Evolutionary conservation across 2,329 filamentous ascomycete genomes (phyloP).

Genomic region (Triangularia verruculosa): DNA sequence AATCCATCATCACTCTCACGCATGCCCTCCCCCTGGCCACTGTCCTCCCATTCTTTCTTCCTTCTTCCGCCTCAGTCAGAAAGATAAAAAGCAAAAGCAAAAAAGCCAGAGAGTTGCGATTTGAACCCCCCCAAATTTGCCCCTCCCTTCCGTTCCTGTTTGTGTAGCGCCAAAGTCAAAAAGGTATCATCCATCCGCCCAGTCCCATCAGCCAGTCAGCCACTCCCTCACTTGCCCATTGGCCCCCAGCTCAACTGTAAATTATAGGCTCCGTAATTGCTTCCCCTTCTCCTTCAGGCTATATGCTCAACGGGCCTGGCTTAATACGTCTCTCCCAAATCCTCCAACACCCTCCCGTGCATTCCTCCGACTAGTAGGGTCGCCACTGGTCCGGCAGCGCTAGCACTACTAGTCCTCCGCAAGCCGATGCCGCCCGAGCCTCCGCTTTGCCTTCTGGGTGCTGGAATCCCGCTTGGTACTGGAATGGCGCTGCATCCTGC

Average conservation of each 20-base stretch:
- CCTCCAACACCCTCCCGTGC: conserved; percentile 21
- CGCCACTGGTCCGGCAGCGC: background rate
- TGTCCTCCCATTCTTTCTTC: background rate
- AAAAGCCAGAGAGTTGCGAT: background rate
- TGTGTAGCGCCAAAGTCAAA: background rate
- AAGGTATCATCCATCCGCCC: background rate
- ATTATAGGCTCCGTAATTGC: background rate
- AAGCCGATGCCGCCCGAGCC: background rate
- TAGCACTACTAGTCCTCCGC: conserved; percentile 18
- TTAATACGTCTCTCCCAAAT: conserved; percentile 30
- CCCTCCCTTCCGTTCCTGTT: background rate
- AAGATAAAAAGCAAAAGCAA: conserved; percentile 3
- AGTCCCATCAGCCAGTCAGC: background rate
- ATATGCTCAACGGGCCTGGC: conserved; percentile 14
- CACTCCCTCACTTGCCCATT: background rate
- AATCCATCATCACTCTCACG: conserved; percentile 1
- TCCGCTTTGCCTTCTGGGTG: conserved; percentile 38
- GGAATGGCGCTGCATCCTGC: conserved; percentile 38
- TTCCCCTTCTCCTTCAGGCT: conserved; percentile 28
- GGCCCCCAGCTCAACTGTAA: background rate
- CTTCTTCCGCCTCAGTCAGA: background rate
- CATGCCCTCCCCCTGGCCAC: background rate
- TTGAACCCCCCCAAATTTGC: background rate
- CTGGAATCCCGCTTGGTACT: conserved; percentile 46
- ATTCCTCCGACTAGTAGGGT: background rate